Evolutionary conservation across 2,329 filamentous ascomycete genomes (phyloP).

Genomic region (Penicillium rolfsii): DNA sequence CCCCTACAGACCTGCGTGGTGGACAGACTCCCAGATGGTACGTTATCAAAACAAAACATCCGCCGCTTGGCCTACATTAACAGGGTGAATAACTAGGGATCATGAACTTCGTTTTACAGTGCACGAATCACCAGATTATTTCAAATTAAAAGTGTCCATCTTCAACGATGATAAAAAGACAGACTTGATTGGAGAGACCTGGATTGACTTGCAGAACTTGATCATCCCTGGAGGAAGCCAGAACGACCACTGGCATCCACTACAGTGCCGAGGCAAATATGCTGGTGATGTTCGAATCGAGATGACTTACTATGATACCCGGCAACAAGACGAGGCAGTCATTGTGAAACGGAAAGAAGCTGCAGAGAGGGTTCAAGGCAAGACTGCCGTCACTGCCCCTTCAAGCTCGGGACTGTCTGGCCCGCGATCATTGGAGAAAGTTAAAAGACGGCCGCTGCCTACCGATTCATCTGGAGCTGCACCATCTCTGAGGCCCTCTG

Average conservation of each 20-base stretch:
- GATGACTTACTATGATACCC: constrained; percentile 91
- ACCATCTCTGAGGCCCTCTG: constrained; percentile 47
- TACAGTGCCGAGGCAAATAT: constrained; percentile 90
- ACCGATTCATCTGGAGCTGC: constrained; percentile 67
- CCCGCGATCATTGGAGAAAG: constrained; percentile 61
- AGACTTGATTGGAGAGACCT: constrained; percentile 92
- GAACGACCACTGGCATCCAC: constrained; percentile 85
- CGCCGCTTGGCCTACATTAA: constrained; percentile 2
- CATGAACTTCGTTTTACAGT: constrained; percentile 95
- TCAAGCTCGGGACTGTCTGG: constrained; percentile 40
- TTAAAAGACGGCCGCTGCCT: constrained; percentile 84
- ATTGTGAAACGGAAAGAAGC: constrained; percentile 58
- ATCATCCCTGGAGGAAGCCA: constrained; percentile 88
- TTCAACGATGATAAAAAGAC: constrained; percentile 99
- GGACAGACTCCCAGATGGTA: constrained; percentile 97
- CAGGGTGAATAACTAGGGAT: constrained; percentile 66
- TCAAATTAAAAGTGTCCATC: constrained; percentile 89
- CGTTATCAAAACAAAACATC: background rate
- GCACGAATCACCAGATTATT: constrained; percentile 95
- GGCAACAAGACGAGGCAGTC: constrained; percentile 75
- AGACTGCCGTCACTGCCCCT: constrained; percentile 18
- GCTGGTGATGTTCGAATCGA: constrained; percentile 93
- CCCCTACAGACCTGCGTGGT: constrained; percentile 87
- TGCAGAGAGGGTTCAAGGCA: constrained; percentile 42
- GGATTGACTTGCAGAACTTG: constrained; percentile 80